Base-by-base conservation (phyloP, 2,329 filamentous ascomycete species). In the Colletotrichum endophyticum region DNA sequence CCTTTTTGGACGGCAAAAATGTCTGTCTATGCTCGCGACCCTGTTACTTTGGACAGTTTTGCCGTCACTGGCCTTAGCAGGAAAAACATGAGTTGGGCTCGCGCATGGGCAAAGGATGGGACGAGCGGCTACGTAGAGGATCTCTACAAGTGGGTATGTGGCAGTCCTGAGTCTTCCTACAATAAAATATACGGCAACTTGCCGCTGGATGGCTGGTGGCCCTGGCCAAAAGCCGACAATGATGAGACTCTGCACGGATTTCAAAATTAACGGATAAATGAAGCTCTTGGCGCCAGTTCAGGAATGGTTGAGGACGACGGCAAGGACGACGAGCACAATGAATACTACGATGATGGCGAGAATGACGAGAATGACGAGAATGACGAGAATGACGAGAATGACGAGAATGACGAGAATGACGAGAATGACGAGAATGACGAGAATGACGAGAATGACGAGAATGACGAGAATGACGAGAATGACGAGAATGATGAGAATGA, bases 171-270 rank as follows among this genome's bases (percentile, higher is more conserved):
- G 1, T 8, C 6, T 4, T 32, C 2, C 16, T 76, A 11, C 63
- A 78, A 77, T 8, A 59, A 53, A 5, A 59, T 78, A 4, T 75
- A 78, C 53, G 67, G 67, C 16, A 66, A 73, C 6, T 44, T 78
- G 44, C 75, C 75, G 8, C 49, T 78, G 19, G 15, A 39, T 6
- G 75, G 77, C 12, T 78, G 77, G 75, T 78, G 75, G 77, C 75
- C 77, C 1, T 78, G 75, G 72, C 72, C 77, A 2, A 76, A 72
- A 6, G 8, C 3, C 7, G 16, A 13, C 1, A 22, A 5, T 6
- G 13, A 66, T 56, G n/a, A 15, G 2, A n/a, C n/a, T n/a, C n/a
- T n/a, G n/a, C 39, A n/a, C 19, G 4, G 0, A n/a, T 6, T 6
- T 44, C 0, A n/a, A n/a, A 3, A 11, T 44, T 2, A n/a, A n/a